Evolutionary conservation across 805 yeast genomes (phyloP), one percentile per base, ranked within the genome.

Genomic region (Yarrowia alimentaria): DNA sequence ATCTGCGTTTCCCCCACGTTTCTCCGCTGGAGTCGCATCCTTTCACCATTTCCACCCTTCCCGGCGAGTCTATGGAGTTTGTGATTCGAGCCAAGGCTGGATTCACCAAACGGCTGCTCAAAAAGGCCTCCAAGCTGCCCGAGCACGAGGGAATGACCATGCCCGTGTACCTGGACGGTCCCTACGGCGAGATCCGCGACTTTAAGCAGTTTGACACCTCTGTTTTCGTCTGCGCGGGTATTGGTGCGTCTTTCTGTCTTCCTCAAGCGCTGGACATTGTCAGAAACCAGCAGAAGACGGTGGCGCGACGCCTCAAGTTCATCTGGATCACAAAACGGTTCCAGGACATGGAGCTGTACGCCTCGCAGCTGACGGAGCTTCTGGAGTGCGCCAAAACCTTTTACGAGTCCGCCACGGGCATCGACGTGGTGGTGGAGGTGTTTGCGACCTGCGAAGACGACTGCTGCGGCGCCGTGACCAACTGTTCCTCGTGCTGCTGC

Each of bases 161-260:
- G 53, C 70, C 69, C 38, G 70, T 68, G 0, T 53, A 60, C 9
- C 61, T 72, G 19, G 60, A 62, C 19, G 79, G 79, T 0, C 78
- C 79, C 0, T 70, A 64, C 53, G 75, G 68, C 2, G 63, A 61
- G 16, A 64, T 62, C 40, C 75, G 70, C 49, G 72, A 75, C 0
- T 64, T 75, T 26, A 60, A 65, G n/a, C 61, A 66, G 4, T 75
- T 75, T 55, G 77, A 75, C 49, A 54, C 69, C 11, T 61, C 60
- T 10, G 43, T 70, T 3, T 71, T 75, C 49, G 57, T 75, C 21
- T 64, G 68, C 11, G 74, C 74, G 1, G 79, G 78, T 2, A 65
- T 73, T 1, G 79, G 79, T 2, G 72, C 69, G 2, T 68, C 78
- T 0, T 74, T 71, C 58, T 64, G 68, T 1, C 65, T 75, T 43